phyloP scores from a whole-genome alignment of 495 filamentous ascomycete genomes.

The Pseudoneurospora amorphoporcata region DNA sequence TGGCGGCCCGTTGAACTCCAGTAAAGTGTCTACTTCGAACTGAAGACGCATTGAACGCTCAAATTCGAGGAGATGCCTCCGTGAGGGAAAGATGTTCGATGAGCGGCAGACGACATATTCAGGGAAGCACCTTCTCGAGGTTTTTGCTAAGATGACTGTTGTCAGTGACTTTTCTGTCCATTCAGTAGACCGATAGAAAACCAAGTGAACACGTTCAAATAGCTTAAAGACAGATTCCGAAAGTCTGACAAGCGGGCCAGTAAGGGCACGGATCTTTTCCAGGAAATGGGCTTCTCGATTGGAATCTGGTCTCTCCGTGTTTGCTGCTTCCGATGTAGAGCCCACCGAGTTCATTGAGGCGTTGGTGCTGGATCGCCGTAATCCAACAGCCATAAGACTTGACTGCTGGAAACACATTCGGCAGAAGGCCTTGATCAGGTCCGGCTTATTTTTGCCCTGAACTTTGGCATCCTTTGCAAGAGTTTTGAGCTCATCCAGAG shows the following conservation, averaged over 20 bases:
- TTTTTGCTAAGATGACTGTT: conserved; percentile 87
- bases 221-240: conserved; percentile 63
- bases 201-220: conserved; percentile 88
- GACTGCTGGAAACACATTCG: conserved; percentile 61
- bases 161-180: conserved; percentile 97
- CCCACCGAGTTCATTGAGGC: conserved; percentile 23
- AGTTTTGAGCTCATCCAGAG: conserved; percentile 74
- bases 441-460: conserved; percentile 80
- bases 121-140: conserved; percentile 77
- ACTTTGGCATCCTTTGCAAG: conserved; percentile 82
- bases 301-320: conserved; percentile 14
- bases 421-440: conserved; percentile 61
- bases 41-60: conserved; percentile 79
- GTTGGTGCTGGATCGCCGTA: conserved; percentile 43
- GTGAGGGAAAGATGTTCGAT: conserved; percentile 74
- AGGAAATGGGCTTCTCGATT: conserved; percentile 37
- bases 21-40: conserved; percentile 68
- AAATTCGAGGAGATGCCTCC: conserved; percentile 70
- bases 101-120: conserved; percentile 85
- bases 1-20: conserved; percentile 75
- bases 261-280: conserved; percentile 65
- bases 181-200: conserved; percentile 92
- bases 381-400: conserved; percentile 52
- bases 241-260: conserved; percentile 76
- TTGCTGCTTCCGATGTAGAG: conserved; percentile 1